Evolutionary conservation across 352 stramenopile species (phyloP).

Genomic region (Phytophthora tubulina): DNA sequence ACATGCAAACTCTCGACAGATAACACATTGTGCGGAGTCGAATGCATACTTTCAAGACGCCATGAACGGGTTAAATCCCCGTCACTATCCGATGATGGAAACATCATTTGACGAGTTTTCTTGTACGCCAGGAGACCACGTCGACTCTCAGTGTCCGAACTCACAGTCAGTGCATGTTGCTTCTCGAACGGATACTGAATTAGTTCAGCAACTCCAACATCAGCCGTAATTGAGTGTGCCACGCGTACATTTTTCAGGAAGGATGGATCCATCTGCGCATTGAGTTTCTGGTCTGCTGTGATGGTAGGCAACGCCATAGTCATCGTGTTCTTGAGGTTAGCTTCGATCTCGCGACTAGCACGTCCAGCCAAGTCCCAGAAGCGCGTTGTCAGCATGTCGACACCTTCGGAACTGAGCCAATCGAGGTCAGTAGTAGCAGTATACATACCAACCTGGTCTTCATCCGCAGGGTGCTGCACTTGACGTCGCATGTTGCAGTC

Average conservation of each 20-base stretch:
- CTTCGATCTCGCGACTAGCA: constrained; percentile 31
- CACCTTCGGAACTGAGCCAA: constrained; percentile 49
- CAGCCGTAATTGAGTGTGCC: constrained; percentile 38
- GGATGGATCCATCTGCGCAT: constrained; percentile 32
- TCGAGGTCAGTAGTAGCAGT: constrained; percentile 36
- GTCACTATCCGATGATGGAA: constrained; percentile 3
- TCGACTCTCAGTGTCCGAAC: constrained; percentile 17
- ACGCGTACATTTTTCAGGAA: constrained; percentile 41
- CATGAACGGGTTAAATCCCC: constrained; percentile 22
- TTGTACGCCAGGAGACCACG: constrained; percentile 24
- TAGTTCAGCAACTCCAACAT: constrained; percentile 40
- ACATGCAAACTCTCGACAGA: constrained; percentile 60
- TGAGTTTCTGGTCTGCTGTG: constrained; percentile 43
- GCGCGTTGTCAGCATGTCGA: constrained; percentile 40
- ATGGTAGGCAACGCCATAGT: constrained; percentile 39
- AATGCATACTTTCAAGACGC: constrained; percentile 21
- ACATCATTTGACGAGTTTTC: constrained; percentile 15
- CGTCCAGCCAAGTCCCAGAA: constrained; percentile 64
- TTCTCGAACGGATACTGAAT: constrained; percentile 43
- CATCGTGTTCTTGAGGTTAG: constrained; percentile 42
- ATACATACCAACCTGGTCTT: constrained; percentile 52
- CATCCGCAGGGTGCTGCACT: constrained; percentile 41
- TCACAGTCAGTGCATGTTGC: constrained; percentile 28
- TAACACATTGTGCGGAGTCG: constrained; percentile 19
- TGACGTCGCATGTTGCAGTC: constrained; percentile 61